Percentiles rank a stretch among this genome's conserved stretches.
phyloP scores from a whole-genome alignment of 306 rosid genomes.

The Cucurbita argyrosperma region DNA sequence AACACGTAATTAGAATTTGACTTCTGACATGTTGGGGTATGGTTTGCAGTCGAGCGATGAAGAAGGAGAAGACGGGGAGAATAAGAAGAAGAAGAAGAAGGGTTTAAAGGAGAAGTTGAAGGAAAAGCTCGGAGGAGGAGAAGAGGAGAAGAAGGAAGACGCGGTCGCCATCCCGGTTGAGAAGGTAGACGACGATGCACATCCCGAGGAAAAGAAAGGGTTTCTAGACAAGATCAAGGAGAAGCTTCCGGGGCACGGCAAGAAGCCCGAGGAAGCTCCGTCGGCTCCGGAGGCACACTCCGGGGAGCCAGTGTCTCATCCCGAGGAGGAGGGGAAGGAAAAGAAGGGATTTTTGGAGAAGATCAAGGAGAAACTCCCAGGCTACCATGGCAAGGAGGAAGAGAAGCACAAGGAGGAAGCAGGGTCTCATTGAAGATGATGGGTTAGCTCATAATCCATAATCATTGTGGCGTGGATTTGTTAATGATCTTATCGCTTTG shows the following conservation, averaged over 20 bases:
- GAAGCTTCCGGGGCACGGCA: conserved; percentile 58
- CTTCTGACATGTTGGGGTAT: not conserved
- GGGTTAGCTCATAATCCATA: conserved; percentile 10
- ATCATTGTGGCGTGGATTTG: not conserved
- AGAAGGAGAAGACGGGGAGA: conserved; percentile 34
- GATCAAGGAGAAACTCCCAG: conserved; percentile 82
- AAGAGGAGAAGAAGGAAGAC: conserved; percentile 15
- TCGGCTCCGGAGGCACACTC: not conserved
- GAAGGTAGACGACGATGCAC: conserved; percentile 25
- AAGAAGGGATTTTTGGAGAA: conserved; percentile 70
- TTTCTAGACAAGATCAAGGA: conserved; percentile 68
- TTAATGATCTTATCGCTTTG: not conserved
- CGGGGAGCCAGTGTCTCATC: no score
- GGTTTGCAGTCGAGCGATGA: conserved; percentile 64
- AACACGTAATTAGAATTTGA: no score
- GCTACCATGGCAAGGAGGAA: conserved; percentile 71
- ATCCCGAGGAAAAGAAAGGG: conserved; percentile 61
- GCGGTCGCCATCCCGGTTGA: conserved; percentile 33
- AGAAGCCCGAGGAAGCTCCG: conserved; percentile 39
- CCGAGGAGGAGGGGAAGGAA: conserved; percentile 21
- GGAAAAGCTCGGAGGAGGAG: conserved; percentile 6
- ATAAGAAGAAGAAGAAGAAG: conserved; percentile 13
- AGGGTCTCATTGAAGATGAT: conserved; percentile 49
- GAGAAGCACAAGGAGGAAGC: conserved; percentile 78
- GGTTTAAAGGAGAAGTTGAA: conserved; percentile 7